Conservation (phyloP, 1,284 basidiomycete genomes). For the Xanthoconium separans region DNA sequence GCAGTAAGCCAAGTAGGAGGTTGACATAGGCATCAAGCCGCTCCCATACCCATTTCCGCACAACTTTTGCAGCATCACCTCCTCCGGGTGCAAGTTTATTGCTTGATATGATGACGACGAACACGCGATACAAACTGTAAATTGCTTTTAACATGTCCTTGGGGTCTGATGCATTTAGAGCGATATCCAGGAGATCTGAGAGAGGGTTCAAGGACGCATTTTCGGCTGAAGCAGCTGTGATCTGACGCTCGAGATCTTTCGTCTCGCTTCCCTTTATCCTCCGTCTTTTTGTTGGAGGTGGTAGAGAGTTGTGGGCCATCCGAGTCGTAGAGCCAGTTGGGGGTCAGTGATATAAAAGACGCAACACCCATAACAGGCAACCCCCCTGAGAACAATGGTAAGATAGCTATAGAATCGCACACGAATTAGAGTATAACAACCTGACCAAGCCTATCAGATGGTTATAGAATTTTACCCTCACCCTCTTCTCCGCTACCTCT, state of each 20-base stretch:
- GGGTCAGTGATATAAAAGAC: neutral
- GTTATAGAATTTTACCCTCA: no score
- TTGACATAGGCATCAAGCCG: conserved; percentile 66
- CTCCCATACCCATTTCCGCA: conserved; percentile 77
- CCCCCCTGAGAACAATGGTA: conserved; percentile 7
- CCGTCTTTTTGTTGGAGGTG: conserved; percentile 55
- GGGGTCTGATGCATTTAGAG: conserved; percentile 43
- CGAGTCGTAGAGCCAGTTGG: no score
- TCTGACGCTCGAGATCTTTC: conserved; percentile 50
- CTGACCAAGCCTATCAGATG: no score
- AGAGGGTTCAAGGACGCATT: conserved; percentile 77
- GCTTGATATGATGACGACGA: conserved; percentile 62
- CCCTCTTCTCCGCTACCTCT: no score
- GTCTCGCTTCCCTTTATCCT: conserved; percentile 42
- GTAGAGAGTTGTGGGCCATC: conserved; percentile 47
- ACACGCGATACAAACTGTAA: conserved; percentile 82
- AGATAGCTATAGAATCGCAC: no score
- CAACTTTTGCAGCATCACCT: conserved; percentile 59
- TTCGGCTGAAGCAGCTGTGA: conserved; percentile 48
- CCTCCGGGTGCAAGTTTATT: conserved; percentile 52
- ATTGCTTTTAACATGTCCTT: conserved; percentile 70
- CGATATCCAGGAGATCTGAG: conserved; percentile 70
- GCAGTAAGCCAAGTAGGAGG: conserved; percentile 66
- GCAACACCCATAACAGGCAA: conserved; percentile 10
- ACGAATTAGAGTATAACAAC: no score